Percentiles rank a stretch among this genome's conserved stretches.
Evolutionary conservation across 805 yeast genomes (phyloP).

Genomic region (Ogataea trehalophila): DNA sequence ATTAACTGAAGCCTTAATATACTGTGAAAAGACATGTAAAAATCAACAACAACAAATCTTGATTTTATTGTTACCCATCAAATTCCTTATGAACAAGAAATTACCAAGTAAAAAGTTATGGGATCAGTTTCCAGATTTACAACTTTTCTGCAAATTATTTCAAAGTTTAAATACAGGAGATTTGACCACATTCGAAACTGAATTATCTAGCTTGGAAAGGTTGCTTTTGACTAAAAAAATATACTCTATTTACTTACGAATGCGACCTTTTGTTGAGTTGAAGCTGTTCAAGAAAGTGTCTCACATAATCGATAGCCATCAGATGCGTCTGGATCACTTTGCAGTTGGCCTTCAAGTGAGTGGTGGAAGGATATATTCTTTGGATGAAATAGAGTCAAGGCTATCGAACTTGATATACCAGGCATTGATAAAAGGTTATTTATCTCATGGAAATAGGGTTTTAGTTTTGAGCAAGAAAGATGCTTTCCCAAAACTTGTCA

Average conservation of each 20-base stretch:
- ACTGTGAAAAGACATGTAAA: constrained; percentile 25
- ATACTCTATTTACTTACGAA: constrained; percentile 52
- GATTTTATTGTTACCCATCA: constrained; percentile 59
- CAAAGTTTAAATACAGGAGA: constrained; percentile 51
- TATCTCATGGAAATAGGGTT: constrained; percentile 70
- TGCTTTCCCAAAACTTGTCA: constrained; percentile 55
- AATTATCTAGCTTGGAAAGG: constrained; percentile 39
- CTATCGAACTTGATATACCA: constrained; percentile 60
- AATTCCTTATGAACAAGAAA: constrained; percentile 42
- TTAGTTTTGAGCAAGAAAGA: constrained; percentile 70
- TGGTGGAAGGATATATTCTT: constrained; percentile 18
- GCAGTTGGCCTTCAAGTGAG: constrained; percentile 10
- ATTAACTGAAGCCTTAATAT: constrained; percentile 45
- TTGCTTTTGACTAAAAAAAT: constrained; percentile 54
- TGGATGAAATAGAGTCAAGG: constrained; percentile 63
- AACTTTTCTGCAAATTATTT: constrained; percentile 44
- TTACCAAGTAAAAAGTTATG: constrained; percentile 43
- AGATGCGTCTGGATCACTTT: constrained; percentile 10
- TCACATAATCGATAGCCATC: constrained; percentile 24
- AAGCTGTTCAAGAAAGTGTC: constrained; percentile 43
- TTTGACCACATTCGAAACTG: constrained; percentile 43
- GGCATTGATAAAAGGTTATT: constrained; percentile 69
- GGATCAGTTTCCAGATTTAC: constrained; percentile 37
- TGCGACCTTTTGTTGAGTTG: constrained; percentile 47
- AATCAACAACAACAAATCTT: constrained; percentile 45